These are phyloP conservation scores for Sporothrix pseudoabietina DNA, from an alignment of 2,329 filamentous ascomycete genomes.

Conservation along the genomic window DNA sequence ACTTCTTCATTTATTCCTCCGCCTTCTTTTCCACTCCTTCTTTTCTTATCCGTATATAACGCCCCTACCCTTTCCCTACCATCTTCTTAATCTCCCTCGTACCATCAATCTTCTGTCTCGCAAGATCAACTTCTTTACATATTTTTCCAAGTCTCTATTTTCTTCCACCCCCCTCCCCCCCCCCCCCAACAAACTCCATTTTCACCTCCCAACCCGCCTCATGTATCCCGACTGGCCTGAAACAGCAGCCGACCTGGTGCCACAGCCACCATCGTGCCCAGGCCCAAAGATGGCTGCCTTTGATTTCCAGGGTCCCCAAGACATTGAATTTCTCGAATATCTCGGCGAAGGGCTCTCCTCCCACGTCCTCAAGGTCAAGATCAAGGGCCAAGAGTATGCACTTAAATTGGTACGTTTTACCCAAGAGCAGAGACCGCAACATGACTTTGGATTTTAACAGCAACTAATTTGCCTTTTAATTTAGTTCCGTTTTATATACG, in stretches of 20 bases:
- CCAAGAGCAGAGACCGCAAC: not conserved
- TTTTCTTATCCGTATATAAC: not conserved
- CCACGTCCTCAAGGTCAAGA: conserved; percentile 34
- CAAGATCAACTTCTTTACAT: not conserved
- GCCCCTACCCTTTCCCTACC: not conserved
- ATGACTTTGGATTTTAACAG: not conserved
- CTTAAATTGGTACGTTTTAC: conserved; percentile 10
- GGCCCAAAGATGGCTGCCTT: conserved; percentile 16
- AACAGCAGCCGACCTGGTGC: conserved; percentile 5
- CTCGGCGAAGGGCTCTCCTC: conserved; percentile 33
- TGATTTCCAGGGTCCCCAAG: conserved; percentile 31
- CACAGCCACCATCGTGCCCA: not conserved
- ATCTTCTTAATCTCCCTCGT: not conserved
- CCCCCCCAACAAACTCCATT: not conserved
- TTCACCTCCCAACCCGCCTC: not conserved
- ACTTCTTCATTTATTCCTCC: not conserved
- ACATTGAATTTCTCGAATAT: conserved; percentile 36
- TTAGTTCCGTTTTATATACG: conserved; percentile 23
- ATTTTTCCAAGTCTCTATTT: not conserved
- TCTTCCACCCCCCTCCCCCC: not conserved
- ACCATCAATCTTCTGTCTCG: not conserved
- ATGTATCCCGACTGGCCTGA: conserved; percentile 23
- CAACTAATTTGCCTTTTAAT: not conserved
- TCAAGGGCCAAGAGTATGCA: conserved; percentile 26
- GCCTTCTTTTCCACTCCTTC: not conserved